These are phyloP conservation scores for Apiospora sp. DNA, from an alignment of 2,329 filamentous ascomycete species.

Conservation along the genomic window DNA sequence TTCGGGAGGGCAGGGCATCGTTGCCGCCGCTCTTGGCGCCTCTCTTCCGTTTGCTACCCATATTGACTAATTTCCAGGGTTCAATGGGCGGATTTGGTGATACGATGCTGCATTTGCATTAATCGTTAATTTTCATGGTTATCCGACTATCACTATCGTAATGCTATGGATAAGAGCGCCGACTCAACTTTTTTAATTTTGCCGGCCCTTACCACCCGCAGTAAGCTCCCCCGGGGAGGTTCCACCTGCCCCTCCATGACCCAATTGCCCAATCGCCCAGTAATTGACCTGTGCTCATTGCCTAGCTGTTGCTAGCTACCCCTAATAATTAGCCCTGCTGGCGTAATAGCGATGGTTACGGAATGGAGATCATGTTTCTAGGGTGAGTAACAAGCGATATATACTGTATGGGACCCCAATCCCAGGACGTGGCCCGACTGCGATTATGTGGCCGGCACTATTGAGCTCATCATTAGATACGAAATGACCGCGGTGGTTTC, in stretches of 20 bases:
- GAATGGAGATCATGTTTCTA: conserved; percentile 1
- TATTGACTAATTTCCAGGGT: conserved; percentile 34
- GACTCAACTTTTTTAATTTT: conserved; percentile 13
- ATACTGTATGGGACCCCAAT: conserved; percentile 9
- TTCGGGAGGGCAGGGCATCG: conserved; percentile 43
- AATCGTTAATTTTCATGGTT: neutral
- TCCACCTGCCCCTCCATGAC: conserved; percentile 2
- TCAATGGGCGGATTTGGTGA: conserved; percentile 23
- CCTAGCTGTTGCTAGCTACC: conserved; percentile 5
- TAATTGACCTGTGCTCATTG: neutral
- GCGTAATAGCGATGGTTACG: conserved; percentile 14
- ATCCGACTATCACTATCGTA: neutral
- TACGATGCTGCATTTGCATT: conserved; percentile 15
- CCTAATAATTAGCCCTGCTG: neutral
- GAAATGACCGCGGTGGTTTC: conserved; percentile 18
- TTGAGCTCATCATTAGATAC: conserved; percentile 16
- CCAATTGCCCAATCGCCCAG: neutral
- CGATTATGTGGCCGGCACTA: neutral
- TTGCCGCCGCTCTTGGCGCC: conserved; percentile 39
- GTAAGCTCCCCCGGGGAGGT: neutral
- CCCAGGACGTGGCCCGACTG: conserved; percentile 7
- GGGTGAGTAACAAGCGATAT: neutral
- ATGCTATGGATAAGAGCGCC: conserved; percentile 1
- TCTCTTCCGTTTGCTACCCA: conserved; percentile 55
- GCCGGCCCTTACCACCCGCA: conserved; percentile 6